These are phyloP conservation scores for Paraconiothyrium sp. DNA, from an alignment of 2,329 filamentous ascomycete genomes.

Conservation along the genomic window DNA sequence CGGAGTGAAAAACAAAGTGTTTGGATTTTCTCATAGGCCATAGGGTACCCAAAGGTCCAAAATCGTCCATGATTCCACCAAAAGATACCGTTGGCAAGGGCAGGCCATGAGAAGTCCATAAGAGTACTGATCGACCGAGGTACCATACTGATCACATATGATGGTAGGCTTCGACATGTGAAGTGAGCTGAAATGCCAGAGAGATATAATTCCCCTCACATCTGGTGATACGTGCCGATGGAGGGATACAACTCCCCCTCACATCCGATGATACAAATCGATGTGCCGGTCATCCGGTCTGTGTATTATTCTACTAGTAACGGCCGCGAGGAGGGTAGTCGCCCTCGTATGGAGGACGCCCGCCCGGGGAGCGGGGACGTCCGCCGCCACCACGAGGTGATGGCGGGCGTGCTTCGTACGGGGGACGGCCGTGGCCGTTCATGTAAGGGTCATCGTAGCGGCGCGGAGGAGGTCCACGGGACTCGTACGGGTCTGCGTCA, in stretches of 20 bases:
- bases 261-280: background rate
- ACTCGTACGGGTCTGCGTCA: slow-evolving; percentile 79
- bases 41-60: background rate
- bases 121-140: background rate
- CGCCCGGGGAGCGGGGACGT: slow-evolving; percentile 63
- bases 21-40: background rate
- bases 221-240: background rate
- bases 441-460: slow-evolving; percentile 68
- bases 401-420: slow-evolving; percentile 60
- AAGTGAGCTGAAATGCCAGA: background rate
- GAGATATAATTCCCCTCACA: background rate
- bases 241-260: background rate
- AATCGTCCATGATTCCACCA: background rate
- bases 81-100: background rate
- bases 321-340: slow-evolving; percentile 56
- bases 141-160: background rate
- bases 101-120: background rate
- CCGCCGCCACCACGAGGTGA: slow-evolving; percentile 51
- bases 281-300: background rate
- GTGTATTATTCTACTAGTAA: slow-evolving; percentile 36
- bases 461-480: slow-evolving; percentile 63
- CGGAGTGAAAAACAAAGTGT: background rate
- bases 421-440: slow-evolving; percentile 64
- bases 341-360: slow-evolving; percentile 65
- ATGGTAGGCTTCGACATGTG: background rate